A percentile compares a stretch with the other conserved stretches of the same genome.
Evolutionary conservation across 139 green algal species (phyloP).

Genomic region (Zygnema circumcarinatum): DNA sequence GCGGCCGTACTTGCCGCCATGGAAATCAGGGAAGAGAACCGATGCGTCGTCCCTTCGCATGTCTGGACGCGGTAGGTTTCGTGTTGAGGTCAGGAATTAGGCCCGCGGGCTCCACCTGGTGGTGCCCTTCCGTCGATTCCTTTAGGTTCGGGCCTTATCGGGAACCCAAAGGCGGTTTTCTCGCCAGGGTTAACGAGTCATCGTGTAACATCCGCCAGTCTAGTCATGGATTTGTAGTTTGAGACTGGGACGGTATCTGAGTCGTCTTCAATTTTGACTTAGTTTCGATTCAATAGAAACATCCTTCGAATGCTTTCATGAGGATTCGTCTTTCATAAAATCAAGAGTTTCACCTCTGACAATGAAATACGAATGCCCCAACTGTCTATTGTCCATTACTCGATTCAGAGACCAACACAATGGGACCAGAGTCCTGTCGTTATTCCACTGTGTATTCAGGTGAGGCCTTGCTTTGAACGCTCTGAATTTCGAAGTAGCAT

Average conservation of each 20-base stretch:
- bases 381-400: conserved; percentile 99
- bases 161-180: conserved; percentile 98
- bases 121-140: too few species aligned
- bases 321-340: conserved; percentile 99
- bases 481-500: conserved; percentile 97
- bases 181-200: conserved; percentile 96
- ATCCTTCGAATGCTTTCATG: conserved; percentile 99
- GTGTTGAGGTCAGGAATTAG: too few species aligned
- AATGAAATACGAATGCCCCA: conserved; percentile 99
- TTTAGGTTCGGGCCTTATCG: too few species aligned
- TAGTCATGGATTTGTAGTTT: conserved; percentile 99
- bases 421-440: conserved; percentile 98
- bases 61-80: too few species aligned
- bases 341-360: conserved; percentile 99
- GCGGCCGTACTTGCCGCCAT: too few species aligned
- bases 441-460: conserved; percentile 99
- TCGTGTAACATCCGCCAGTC: conserved; percentile 93
- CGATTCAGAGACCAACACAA: conserved; percentile 95
- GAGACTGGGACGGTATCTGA: conserved; percentile 99
- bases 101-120: too few species aligned
- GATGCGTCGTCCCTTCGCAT: too few species aligned
- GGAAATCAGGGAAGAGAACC: too few species aligned
- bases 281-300: conserved; percentile 99
- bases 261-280: conserved; percentile 99
- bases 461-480: conserved; percentile 86